These are phyloP conservation scores for Candida maris DNA, from an alignment of 805 yeast species.

Conservation along the genomic window DNA sequence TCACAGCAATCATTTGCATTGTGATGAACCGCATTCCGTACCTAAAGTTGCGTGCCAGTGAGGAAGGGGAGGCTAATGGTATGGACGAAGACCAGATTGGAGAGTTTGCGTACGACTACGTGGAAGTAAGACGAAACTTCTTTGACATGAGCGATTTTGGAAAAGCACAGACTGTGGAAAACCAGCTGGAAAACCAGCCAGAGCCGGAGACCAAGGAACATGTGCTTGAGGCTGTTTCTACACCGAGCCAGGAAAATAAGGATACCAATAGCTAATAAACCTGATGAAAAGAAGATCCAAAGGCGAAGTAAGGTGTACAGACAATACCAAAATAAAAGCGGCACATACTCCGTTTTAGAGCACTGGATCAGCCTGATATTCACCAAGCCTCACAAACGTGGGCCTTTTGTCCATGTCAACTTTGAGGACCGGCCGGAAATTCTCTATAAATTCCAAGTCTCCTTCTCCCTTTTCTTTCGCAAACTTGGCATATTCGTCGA, in stretches of 20 bases:
- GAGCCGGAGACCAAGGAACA: no score
- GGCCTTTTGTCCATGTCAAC: conserved; percentile 53
- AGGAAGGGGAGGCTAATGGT: conserved; percentile 83
- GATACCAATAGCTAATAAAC: not conserved
- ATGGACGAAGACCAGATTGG: conserved; percentile 97
- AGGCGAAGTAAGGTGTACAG: no score
- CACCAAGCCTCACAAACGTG: conserved; percentile 48
- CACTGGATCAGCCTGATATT: conserved; percentile 3
- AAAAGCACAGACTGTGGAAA: conserved; percentile 1
- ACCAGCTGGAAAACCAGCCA: not conserved
- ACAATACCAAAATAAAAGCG: no score
- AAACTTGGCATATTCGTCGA: conserved; percentile 89
- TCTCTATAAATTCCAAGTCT: conserved; percentile 86
- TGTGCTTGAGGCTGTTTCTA: not conserved
- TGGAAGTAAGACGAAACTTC: conserved; percentile 92
- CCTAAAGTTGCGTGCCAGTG: conserved; percentile 71
- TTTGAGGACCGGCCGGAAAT: conserved; percentile 61
- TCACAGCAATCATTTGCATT: conserved; percentile 74
- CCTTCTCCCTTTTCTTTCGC: conserved; percentile 92
- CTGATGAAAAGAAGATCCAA: conserved; percentile 1
- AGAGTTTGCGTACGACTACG: conserved; percentile 97
- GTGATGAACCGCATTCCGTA: conserved; percentile 78
- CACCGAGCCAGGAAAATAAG: not conserved
- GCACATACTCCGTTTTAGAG: no score
- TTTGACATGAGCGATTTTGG: conserved; percentile 35